Conservation (phyloP, 441 rosid species). For the Gossypium schwendimanii region DNA sequence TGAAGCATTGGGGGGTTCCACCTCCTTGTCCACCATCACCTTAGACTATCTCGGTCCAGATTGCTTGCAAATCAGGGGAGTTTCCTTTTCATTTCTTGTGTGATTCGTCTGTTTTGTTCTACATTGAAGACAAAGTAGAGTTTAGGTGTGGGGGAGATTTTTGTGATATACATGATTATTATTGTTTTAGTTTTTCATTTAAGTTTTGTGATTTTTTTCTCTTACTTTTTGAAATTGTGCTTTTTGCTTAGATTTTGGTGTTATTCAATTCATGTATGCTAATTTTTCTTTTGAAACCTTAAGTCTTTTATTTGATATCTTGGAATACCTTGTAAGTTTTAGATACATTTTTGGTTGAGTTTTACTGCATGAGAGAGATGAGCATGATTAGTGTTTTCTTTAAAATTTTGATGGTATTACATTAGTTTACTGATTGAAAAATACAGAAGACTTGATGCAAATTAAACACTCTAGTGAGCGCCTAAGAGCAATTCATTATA, state of each 20-base stretch:
- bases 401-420: neutral
- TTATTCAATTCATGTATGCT: neutral
- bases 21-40: neutral
- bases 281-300: neutral
- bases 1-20: neutral
- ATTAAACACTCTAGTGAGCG: neutral
- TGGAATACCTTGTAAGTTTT: neutral
- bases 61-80: neutral
- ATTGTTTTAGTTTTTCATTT: neutral
- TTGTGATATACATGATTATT: neutral
- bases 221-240: too few species aligned
- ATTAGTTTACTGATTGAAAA: neutral
- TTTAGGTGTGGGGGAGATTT: neutral
- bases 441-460: neutral
- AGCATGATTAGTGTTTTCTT: neutral
- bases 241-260: neutral
- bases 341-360: neutral
- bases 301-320: neutral
- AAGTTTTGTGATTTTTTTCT: neutral
- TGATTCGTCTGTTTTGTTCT: neutral
- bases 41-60: too few species aligned
- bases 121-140: neutral
- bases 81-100: too few species aligned
- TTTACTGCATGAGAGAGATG: neutral
- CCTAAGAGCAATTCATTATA: neutral